Percentiles rank a stretch among this genome's conserved stretches.
Conservation (phyloP, 2,329 filamentous ascomycete species). For the Penicillium sp. region DNA sequence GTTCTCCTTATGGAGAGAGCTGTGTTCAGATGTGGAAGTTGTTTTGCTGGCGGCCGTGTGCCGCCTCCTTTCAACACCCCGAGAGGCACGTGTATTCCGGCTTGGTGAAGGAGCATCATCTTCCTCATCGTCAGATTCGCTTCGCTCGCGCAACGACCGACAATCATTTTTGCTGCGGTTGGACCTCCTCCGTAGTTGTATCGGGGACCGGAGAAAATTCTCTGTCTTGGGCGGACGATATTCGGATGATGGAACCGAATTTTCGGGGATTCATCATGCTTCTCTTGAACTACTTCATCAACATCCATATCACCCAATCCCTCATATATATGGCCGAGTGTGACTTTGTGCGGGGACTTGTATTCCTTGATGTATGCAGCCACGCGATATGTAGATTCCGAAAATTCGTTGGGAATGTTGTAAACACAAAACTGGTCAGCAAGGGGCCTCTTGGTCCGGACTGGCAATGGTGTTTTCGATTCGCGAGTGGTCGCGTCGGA, state of each 20-base stretch:
- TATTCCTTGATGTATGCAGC: conserved; percentile 10
- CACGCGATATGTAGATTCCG: conserved; percentile 8
- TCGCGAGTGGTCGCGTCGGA: neutral
- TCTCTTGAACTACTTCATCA: conserved; percentile 5
- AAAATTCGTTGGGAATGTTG: conserved; percentile 8
- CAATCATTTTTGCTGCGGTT: neutral
- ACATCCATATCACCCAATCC: conserved; percentile 9
- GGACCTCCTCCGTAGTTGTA: conserved; percentile 4
- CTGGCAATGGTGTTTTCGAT: too few relatives aligned
- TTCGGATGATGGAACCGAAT: conserved; percentile 6
- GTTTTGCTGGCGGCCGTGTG: neutral
- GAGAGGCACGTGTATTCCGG: neutral
- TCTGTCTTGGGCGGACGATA: conserved; percentile 11
- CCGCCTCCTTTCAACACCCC: neutral
- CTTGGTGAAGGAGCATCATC: conserved; percentile 8
- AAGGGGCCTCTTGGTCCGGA: neutral
- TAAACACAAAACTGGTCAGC: conserved; percentile 10
- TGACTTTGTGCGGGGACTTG: conserved; percentile 11
- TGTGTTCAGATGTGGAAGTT: neutral
- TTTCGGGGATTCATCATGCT: conserved; percentile 5
- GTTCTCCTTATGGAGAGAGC: conserved; percentile 1
- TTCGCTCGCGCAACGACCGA: neutral
- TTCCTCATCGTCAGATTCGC: neutral
- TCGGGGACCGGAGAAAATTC: conserved; percentile 3
- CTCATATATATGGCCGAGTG: conserved; percentile 7